Evolutionary conservation across 306 rosid species (phyloP), one percentile per base, ranked within the genome.

Genomic region (Medicago ruthenica): DNA sequence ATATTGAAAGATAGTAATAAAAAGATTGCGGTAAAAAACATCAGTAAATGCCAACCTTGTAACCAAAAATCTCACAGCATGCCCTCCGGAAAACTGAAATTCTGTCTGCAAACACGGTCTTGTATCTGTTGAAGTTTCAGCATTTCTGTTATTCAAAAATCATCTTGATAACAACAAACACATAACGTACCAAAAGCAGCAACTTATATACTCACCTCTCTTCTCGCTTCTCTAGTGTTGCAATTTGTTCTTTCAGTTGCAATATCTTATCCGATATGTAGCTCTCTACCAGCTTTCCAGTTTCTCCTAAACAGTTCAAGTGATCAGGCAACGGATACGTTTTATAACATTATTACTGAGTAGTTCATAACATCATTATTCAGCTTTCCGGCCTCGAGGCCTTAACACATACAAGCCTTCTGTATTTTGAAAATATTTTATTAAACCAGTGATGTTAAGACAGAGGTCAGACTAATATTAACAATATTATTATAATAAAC

Each of bases 21-120:
- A 73, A 20, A 47, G 12, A 47, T 64, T 17, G 47, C 13, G 24
- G 50, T 51, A 67, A 71, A 62, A 24, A 57, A 41, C 37, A 80
- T 68, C 76, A 36, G 78, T 13, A 75, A 53, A 74, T 72, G 63
- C 72, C 7, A 87, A 91, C 96, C 98, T 94, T 94, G 87, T 91
- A 94, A 80, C 98, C 98, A 86, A 94, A 94, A 68, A 94, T 93
- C 86, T 95, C 97, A n/a, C 98, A 90, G 77, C 98, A 95, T 55
- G 97, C 98, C 81, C 97, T 90, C 75, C 97, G 87, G 86, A 95
- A 92, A 73, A 95, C 96, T 45, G 96, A 90, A 87, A 95, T 95
- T 84, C 97, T 84, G 85, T 95, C 96, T 8, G 97, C 97, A 86
- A 95, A 92, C 72, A 95, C 98, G 21, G 94, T 95, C 89, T 89